Evolutionary conservation across 2,329 filamentous ascomycete species (phyloP).

Genomic region (Alternaria triticina): DNA sequence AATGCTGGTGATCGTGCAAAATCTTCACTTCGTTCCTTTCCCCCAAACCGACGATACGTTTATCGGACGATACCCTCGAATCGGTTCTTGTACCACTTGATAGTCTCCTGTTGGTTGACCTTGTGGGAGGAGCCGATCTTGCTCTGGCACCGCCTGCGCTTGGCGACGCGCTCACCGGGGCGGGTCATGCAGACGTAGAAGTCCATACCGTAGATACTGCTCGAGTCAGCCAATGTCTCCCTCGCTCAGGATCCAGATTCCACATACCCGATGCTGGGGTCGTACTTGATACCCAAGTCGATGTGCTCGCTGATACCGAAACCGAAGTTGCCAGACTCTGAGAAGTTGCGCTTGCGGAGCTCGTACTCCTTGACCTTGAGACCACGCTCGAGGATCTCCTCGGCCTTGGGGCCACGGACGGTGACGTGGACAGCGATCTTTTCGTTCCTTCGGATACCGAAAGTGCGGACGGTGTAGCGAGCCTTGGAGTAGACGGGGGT

Average conservation of each 20-base stretch:
- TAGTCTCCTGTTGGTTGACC: slow-evolving; percentile 92
- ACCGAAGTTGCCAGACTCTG: slow-evolving; percentile 92
- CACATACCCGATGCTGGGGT: slow-evolving; percentile 50
- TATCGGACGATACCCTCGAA: slow-evolving; percentile 99
- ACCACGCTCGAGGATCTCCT: slow-evolving; percentile 99
- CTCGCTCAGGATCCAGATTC: background rate
- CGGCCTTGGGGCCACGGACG: slow-evolving; percentile 97
- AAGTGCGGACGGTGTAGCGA: slow-evolving; percentile 99
- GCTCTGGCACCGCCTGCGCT: slow-evolving; percentile 89
- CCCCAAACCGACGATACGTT: slow-evolving; percentile 53
- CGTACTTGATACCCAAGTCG: slow-evolving; percentile 94
- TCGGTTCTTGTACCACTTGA: slow-evolving; percentile 97
- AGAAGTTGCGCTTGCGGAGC: slow-evolving; percentile 99
- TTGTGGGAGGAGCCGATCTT: slow-evolving; percentile 86
- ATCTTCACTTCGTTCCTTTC: slow-evolving; percentile 38
- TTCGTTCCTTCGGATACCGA: slow-evolving; percentile 99
- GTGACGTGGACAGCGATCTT: slow-evolving; percentile 97
- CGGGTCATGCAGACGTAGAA: slow-evolving; percentile 99
- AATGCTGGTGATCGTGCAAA: slow-evolving; percentile 47
- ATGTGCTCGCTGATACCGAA: slow-evolving; percentile 99
- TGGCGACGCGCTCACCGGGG: slow-evolving; percentile 96
- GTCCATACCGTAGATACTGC: slow-evolving; percentile 76
- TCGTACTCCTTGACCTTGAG: slow-evolving; percentile 99
- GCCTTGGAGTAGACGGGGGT: slow-evolving; percentile 99
- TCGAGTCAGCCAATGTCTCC: slow-evolving; percentile 28